Evolutionary conservation across 176 grass and related monocot genomes (phyloP), one percentile per base, ranked within the genome.

Genomic region (Avena eriantha): DNA sequence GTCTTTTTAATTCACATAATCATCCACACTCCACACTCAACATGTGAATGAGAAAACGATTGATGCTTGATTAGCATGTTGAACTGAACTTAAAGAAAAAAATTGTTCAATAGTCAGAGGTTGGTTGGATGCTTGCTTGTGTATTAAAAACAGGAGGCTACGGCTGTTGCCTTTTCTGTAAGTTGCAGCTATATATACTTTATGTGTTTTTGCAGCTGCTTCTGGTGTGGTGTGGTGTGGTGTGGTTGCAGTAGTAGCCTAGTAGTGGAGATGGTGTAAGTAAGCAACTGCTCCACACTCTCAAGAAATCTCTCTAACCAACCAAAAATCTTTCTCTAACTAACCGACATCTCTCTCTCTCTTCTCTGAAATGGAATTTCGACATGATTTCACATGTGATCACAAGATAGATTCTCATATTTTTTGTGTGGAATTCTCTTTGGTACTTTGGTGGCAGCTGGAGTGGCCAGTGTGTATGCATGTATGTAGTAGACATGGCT

Each of bases 181-280:
- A 91, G 77, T 54, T 91, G 89, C 85, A 88, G 46, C 89, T 35
- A 80, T 76, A 67, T 71, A 47, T 72, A 63, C 73, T 86, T 69
- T 56, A 19, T 88, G 69, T 82, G 69, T 66, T 50, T 26, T 84
- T 54, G 73, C 73, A 76, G 74, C 49, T 55, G 48, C 55, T 35
- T 51, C 26, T 69, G 75, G 39, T 41, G n/a, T 60, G 58, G 29
- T 29, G 29, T 29, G 29, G 22, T 26, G n/a, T 60, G 58, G 22
- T 26, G 35, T 66, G 82, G 47, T 50, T 18, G 72, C 11, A 45
- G 47, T 77, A 84, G 85, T 91, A 88, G 85, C 81, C 48, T 85
- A 73, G 69, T 91, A 81, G 89, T 91, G 89, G 89, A 85, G 77
- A 88, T 70, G 86, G 81, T 91, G 89, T 86, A 91, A 77, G 89